Evolutionary conservation across 176 grass and related monocot species (phyloP), one percentile per base, ranked within the genome.

Genomic region (Panicum miliaceum): DNA sequence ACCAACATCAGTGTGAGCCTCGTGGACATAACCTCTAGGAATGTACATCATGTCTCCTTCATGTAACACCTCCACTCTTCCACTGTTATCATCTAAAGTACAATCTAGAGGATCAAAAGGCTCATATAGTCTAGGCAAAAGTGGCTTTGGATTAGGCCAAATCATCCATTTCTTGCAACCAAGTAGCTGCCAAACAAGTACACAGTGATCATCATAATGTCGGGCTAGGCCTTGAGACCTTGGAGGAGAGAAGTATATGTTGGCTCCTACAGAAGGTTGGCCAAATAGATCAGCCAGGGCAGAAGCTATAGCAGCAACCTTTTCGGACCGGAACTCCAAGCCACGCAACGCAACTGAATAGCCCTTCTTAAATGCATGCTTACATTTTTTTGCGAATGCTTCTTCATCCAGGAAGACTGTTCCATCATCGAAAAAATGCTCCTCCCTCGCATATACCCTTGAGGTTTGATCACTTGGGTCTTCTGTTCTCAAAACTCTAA

Each of bases 161-260:
- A 98, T 51, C 41, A 25, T 90, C 96, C 93, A 95, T 48, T 66
- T 88, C 81, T 98, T 95, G 53, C 79, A 26, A 45, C 91, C 96
- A 69, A 69, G 42, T 61, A 98, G 82, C 40, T 98, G 93, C 91
- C 89, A 95, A 62, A 98, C 93, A 85, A 98, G 82, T 84, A 98
- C 92, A 41, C 96, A 98, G 76, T 93, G 93, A 77, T 98, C 96
- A 16, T 98, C 96, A 81, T 91, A 98, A 37, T 98, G 93, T 47
- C 71, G 67, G 3, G 87, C 84, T 64, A 98, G 81, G 25, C 96
- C 96, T 75, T 98, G 96, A 29, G 93, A 89, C 23, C 87, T 70
- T 88, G 82, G 82, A 69, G 93, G 96, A 10, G 93, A 95, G 70
- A 95, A 84, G 82, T 98, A 98, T 75, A 93, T 84, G 29, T 98